Conservation (phyloP, 345 rosid species). For the Iberis pinnata region DNA sequence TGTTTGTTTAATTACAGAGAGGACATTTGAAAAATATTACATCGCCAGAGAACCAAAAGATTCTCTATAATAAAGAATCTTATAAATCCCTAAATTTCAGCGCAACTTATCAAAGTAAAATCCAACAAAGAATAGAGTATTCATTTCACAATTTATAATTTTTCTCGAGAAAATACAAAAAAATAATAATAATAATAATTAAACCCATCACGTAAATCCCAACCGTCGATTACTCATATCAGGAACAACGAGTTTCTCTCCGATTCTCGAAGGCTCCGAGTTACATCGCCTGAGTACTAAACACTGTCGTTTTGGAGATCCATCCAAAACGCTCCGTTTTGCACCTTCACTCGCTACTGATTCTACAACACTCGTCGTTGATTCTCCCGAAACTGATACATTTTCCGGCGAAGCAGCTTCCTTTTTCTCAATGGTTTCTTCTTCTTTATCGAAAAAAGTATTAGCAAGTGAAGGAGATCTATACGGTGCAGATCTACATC, state of each 20-base stretch:
- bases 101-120: conserved; percentile 9
- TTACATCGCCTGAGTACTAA: conserved; percentile 63
- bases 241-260: conserved; percentile 45
- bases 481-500: conserved; percentile 85
- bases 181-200: background rate
- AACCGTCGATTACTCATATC: conserved; percentile 32
- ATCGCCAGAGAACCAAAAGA: conserved; percentile 25
- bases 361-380: conserved; percentile 18
- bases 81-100: conserved; percentile 20
- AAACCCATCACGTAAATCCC: conserved; percentile 48
- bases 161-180: conserved; percentile 15
- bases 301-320: conserved; percentile 24
- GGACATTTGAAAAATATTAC: conserved; percentile 16
- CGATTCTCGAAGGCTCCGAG: conserved; percentile 78
- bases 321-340: conserved; percentile 25
- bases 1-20: conserved; percentile 19
- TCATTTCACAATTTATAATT: conserved; percentile 2
- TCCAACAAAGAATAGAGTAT: conserved; percentile 15
- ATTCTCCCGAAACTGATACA: conserved; percentile 25
- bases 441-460: conserved; percentile 41
- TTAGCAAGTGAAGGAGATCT: conserved; percentile 62
- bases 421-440: conserved; percentile 20
- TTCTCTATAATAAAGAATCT: conserved; percentile 22
- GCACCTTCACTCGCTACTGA: conserved; percentile 19
- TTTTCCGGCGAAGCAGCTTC: conserved; percentile 24